Conservation (phyloP, 2,329 filamentous ascomycete genomes). For the Bipolaris bicolor region DNA sequence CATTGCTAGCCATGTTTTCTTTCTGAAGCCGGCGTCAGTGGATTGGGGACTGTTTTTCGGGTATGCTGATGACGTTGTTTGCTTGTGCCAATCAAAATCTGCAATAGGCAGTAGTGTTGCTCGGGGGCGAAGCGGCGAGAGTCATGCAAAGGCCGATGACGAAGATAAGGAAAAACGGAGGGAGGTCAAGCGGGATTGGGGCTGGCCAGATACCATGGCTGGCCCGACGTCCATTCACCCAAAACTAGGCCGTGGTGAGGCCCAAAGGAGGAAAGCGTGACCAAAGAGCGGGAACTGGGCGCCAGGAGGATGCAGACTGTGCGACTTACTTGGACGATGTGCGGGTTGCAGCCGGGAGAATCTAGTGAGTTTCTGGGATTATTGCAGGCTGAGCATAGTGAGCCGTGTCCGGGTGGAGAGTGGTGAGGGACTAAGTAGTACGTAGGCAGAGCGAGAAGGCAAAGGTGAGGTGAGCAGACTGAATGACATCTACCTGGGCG, state of each 20-base stretch:
- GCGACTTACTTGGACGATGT: not conserved
- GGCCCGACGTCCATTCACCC: constrained; percentile 4
- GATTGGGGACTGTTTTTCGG: not conserved
- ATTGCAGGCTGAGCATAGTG: constrained; percentile 3
- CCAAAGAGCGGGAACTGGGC: constrained; percentile 1
- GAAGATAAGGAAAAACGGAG: not conserved
- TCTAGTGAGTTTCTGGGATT: not conserved
- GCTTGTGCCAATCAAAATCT: constrained; percentile 1
- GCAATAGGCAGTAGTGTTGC: not conserved
- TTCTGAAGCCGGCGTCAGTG: not conserved
- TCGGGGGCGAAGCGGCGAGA: not conserved
- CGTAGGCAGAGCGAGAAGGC: not conserved
- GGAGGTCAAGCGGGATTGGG: not conserved
- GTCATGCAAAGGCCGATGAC: not conserved
- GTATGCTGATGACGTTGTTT: not conserved
- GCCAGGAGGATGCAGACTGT: constrained; percentile 1
- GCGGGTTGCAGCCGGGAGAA: not conserved
- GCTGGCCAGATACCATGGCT: not conserved
- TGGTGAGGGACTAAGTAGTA: not conserved
- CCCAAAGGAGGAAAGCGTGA: constrained; percentile 12
- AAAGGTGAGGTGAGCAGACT: not conserved
- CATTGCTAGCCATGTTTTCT: constrained; percentile 32
- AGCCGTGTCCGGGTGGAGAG: not conserved
- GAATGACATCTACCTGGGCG: constrained; percentile 23
- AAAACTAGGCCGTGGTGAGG: constrained; percentile 1